These are phyloP conservation scores for Starmerella apicola DNA, from an alignment of 805 yeast species.

Conservation along the genomic window DNA sequence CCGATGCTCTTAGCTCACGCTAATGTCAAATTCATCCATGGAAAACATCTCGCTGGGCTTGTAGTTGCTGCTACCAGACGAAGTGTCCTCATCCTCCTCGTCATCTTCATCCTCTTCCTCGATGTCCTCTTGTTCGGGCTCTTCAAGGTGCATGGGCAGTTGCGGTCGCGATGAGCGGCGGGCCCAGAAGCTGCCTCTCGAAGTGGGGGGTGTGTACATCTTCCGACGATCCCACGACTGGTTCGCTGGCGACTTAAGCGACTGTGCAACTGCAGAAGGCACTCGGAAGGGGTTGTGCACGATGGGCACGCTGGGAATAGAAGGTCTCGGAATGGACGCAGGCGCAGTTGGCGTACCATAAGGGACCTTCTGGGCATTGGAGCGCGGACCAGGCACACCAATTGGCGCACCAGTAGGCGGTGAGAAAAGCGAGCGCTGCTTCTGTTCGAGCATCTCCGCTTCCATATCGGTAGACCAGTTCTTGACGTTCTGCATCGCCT, in stretches of 20 bases:
- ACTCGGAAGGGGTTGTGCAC: constrained; percentile 22
- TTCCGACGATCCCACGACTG: constrained; percentile 20
- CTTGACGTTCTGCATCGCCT: constrained; percentile 46
- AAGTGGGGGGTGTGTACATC: constrained; percentile 22
- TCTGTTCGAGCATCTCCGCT: constrained; percentile 29
- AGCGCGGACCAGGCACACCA: too few species aligned
- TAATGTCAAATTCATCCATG: background rate
- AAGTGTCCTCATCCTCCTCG: background rate
- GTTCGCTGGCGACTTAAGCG: constrained; percentile 11
- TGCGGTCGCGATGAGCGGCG: constrained; percentile 1
- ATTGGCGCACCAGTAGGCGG: constrained; percentile 29
- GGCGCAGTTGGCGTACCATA: constrained; percentile 1
- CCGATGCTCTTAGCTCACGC: too few species aligned
- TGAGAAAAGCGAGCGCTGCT: constrained; percentile 20
- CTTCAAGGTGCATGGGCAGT: constrained; percentile 16
- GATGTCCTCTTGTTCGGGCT: constrained; percentile 11
- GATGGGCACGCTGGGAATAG: constrained; percentile 14
- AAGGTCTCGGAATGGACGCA: too few species aligned
- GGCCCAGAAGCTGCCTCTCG: background rate
- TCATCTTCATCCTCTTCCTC: constrained; percentile 4
- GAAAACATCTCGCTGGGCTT: background rate
- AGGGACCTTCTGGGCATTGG: constrained; percentile 9
- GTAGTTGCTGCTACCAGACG: background rate
- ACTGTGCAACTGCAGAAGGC: constrained; percentile 20
- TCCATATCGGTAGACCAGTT: constrained; percentile 81